phyloP scores from a whole-genome alignment of 768 basidiomycete genomes.

The Boletus tylopilopsis region DNA sequence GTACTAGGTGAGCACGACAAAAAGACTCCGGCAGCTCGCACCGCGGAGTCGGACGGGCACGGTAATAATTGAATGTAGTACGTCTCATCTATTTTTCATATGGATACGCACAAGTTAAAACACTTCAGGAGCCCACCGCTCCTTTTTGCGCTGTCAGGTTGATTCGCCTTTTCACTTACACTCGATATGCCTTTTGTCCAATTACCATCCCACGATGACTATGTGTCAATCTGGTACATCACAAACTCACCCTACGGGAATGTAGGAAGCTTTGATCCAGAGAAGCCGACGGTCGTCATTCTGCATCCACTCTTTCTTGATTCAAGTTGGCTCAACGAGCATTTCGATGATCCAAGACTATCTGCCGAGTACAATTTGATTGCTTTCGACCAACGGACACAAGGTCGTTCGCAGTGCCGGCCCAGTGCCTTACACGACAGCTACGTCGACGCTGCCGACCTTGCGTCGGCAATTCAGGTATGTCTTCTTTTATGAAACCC shows the following conservation, averaged over 20 bases:
- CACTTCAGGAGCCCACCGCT: constrained; percentile 1
- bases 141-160: constrained; percentile 2
- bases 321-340: constrained; percentile 61
- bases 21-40: constrained; percentile 20
- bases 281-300: constrained; percentile 63
- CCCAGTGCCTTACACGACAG: constrained; percentile 59
- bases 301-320: constrained; percentile 68
- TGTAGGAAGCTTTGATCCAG: constrained; percentile 63
- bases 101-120: constrained; percentile 18
- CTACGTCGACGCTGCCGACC: constrained; percentile 78
- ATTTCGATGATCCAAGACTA: constrained; percentile 65
- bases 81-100: constrained; percentile 2
- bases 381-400: constrained; percentile 67
- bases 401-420: constrained; percentile 54
- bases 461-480: constrained; percentile 64
- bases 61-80: no score
- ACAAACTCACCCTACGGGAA: constrained; percentile 59
- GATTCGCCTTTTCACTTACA: constrained; percentile 33
- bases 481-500: constrained; percentile 18
- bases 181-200: constrained; percentile 65
- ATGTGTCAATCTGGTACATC: constrained; percentile 69
- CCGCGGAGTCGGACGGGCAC: constrained; percentile 3
- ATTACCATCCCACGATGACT: constrained; percentile 57
- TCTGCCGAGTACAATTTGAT: constrained; percentile 60
- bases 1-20: constrained; percentile 9